Evolutionary conservation across 495 filamentous ascomycete genomes (phyloP), one percentile per base, ranked within the genome.

Genomic region (Penicillium roqueforti): DNA sequence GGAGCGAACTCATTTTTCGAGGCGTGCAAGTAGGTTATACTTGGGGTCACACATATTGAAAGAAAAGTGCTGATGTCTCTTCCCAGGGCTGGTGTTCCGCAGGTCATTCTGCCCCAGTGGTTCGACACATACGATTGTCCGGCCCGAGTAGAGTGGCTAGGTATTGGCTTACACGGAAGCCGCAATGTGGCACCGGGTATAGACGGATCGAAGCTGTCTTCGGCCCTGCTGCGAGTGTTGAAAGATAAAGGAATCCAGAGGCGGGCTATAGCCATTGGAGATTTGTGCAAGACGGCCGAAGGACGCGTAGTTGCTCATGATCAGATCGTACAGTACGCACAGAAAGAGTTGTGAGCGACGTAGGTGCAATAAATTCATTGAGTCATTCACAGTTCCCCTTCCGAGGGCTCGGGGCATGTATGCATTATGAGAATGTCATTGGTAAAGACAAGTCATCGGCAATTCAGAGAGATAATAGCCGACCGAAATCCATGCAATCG

Each of bases 1-100:
- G 78, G 79, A 20, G 69, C 76, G 0, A 79, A 79, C 34, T 78
- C 72, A n/a, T 82, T 71, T 44, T 75, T 77, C 49, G 79, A 82
- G 54, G 76, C 75, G 2, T 69, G 79, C 41, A 72, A 71, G 77
- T 82, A 67, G 53, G 69, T 70, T 25, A 18, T 22, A n/a, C 6
- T 7, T 7, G 4, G 9, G 28, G 1, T 29, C 18, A 8, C 8
- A 18, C 16, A 9, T 10, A 9, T 9, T 8, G 6, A 9, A 10
- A 4, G 10, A 13, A 9, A 25, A 1, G n/a, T 25, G 41, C 51
- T 58, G 7, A 54, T 51, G 58, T 26, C 53, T 39, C 1, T 19
- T 11, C 19, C 28, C 26, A 80, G 78, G 51, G 69, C 66, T 19
- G 78, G 78, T 14, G 68, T 75, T 18, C 77, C 78, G 1, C 78